Evolutionary conservation across 352 stramenopile species (phyloP).

Genomic region (Globisporangium uncinulatum): DNA sequence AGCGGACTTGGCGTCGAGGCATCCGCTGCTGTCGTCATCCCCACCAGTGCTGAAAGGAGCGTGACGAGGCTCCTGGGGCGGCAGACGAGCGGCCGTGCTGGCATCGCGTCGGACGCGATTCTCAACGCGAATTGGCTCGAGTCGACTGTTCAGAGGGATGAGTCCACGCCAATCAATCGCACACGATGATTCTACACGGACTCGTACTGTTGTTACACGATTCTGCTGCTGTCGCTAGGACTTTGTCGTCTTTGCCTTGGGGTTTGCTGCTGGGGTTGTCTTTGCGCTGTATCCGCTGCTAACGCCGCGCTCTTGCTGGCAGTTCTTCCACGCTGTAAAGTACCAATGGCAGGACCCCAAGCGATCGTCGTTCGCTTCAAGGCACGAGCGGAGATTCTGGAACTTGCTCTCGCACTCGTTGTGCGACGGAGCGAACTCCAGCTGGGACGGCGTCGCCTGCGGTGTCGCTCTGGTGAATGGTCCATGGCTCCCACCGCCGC

Average conservation of each 20-base stretch:
- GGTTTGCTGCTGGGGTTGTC: neutral
- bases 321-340: conserved; percentile 2
- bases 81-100: too few species aligned
- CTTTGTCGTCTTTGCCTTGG: neutral
- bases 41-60: neutral
- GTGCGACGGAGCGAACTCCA: neutral
- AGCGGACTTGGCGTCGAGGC: conserved; percentile 1
- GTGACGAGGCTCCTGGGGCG: neutral
- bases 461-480: neutral
- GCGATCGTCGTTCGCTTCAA: neutral
- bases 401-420: neutral
- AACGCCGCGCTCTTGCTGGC: conserved; percentile 2
- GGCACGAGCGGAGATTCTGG: conserved; percentile 3
- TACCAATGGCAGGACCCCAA: neutral
- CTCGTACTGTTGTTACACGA: neutral
- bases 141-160: too few species aligned
- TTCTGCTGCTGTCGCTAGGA: neutral
- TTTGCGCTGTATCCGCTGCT: neutral
- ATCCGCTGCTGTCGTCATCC: neutral
- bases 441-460: neutral
- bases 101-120: too few species aligned
- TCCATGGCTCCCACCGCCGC: neutral
- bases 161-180: too few species aligned
- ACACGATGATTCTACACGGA: neutral
- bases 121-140: too few species aligned